Base-by-base conservation (phyloP, 805 yeast species). In the Ascoidea rubescens region DNA sequence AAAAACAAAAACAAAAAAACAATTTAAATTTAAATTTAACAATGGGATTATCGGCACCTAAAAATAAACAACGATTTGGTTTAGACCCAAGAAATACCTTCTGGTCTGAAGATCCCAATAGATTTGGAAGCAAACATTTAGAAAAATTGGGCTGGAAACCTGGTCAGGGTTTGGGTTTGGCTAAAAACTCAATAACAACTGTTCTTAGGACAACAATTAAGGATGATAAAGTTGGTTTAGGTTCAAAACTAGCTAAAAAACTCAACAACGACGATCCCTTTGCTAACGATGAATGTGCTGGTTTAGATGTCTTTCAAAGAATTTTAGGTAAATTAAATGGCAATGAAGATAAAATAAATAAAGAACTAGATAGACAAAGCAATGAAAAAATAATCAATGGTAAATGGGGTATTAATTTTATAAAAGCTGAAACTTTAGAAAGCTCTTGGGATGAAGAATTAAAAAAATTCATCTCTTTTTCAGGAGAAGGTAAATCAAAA, bases 241-340 rank as follows among this genome's bases (percentile, higher is more conserved):
- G 99, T n/a, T 86, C 95, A n/a, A 80, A 78, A 57, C 69, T 83
- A 47, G 78, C 80, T 10, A 73, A 74, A 59, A 74, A 74, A 52
- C 72, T 71, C 46, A 77, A 78, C 58, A 75, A 71, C 47, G 93
- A 83, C 58, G 87, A 79, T 57, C 80, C 82, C 59, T 88, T 83
- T 59, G 28, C 28, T 21, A 77, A 80, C 57, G 95, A 87, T 53
- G 95, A 87, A 57, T 82, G 91, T 58, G 85, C 89, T 8, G 96
- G 97, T 4, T 72, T 91, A 46, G 98, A 93, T 65, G 96, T 84
- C 3, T 91, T 93, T 64, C 99, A 91, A 69, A 75, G 95, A 59
- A 77, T 91, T 48, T 71, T 91, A 56, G 97, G 97, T 8, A 77
- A 89, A 63, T 73, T 91, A 56, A 91, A 91, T 64, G 97, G 97